Evolutionary conservation across 1,139 yeast species (phyloP), one percentile per base, ranked within the genome.

Genomic region (Geotrichum bryndzae): DNA sequence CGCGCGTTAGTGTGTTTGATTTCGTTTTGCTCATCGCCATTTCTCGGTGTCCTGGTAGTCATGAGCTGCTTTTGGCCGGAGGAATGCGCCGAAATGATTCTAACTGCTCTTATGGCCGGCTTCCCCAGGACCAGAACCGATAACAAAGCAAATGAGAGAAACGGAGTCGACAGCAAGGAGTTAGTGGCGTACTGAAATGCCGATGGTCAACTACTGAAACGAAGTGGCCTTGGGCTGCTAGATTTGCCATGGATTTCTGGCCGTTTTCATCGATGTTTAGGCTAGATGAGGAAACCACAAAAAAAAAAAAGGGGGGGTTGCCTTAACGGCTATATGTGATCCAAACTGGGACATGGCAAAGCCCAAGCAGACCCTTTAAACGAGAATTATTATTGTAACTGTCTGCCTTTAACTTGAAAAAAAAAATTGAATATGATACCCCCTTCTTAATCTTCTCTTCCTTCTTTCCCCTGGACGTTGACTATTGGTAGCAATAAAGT

Each of bases 1-100:
- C 33, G 55, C 3, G 3, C 51, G 8, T 48, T 50, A 15, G 38
- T 56, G 50, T 56, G 59, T 13, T 27, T 51, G 31, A 51, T 56
- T 35, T 27, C 54, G 2, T 31, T 56, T 18, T 15, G 41, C 25
- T 38, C 51, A n/a, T 51, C 52, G 11, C 59, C 59, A 2, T 13
- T 51, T 4, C n/a, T 56, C 2, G 59, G 59, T 10, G 6, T 51
- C 15, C 25, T 51, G 18, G 41, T 51, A 3, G 27, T 56, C 41
- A 23, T 56, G 10, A 51, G 59, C 51, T 35, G 13, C 23, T n/a
- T 38, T 22, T 51, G 41, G 25, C 13, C 23, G 13, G 54, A 29
- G 4, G 38, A 11, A 15, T 51, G 54, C 22, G 31, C 38, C 22
- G 41, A 29, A n/a, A 3, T 18, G 54, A 51, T 22, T 51, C 33